phyloP scores from a whole-genome alignment of 305 asterid genomes.

The Striga hermonthica region DNA sequence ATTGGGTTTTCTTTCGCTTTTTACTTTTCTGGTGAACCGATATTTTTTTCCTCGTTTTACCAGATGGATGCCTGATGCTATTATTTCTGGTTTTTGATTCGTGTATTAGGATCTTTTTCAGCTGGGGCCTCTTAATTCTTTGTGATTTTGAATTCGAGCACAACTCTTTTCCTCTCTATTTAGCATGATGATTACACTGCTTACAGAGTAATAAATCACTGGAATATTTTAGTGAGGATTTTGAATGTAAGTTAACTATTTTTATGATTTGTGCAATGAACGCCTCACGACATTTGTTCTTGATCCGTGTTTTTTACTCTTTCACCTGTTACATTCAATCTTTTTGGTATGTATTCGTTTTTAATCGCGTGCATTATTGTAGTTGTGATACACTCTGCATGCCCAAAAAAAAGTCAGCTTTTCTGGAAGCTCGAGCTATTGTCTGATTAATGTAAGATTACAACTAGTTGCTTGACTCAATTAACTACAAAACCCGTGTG shows the following conservation, averaged over 20 bases:
- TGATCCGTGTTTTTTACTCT: too few relatives aligned
- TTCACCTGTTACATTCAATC: too few relatives aligned
- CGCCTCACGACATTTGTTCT: background rate
- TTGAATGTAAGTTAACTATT: background rate
- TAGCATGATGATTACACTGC: background rate
- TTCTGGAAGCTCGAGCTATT: background rate
- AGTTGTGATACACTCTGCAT: background rate
- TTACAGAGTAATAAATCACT: constrained; percentile 6
- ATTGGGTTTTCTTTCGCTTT: constrained; percentile 33
- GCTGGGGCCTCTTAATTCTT: constrained; percentile 48
- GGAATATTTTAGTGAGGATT: too few relatives aligned
- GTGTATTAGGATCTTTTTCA: constrained; percentile 32
- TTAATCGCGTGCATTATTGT: background rate
- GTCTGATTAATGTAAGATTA: too few relatives aligned
- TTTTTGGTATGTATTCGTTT: background rate
- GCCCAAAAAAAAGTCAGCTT: background rate
- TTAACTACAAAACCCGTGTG: too few relatives aligned
- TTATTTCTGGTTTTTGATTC: constrained; percentile 30
- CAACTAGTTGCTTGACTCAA: too few relatives aligned
- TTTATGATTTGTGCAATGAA: background rate
- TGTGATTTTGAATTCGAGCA: constrained; percentile 35
- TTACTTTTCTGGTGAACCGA: too few relatives aligned
- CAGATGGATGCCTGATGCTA: constrained; percentile 29
- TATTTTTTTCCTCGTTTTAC: background rate
- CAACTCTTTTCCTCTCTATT: constrained; percentile 20